Conservation (phyloP, 1,284 basidiomycete species). For the Rhodofomes roseus region DNA sequence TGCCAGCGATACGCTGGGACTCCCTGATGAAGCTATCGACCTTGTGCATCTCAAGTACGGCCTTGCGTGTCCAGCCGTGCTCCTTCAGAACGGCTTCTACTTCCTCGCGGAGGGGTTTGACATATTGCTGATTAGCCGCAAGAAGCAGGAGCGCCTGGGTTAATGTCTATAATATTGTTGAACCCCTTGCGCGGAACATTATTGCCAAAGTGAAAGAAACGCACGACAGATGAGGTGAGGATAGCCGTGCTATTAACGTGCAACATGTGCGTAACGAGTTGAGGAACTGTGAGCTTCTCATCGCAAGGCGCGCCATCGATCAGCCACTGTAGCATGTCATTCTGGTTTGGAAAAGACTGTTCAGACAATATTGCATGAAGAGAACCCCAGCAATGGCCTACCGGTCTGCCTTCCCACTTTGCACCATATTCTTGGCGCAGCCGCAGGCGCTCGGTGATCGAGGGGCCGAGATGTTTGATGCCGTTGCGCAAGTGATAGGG, state of each 20-base stretch:
- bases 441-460: conserved; percentile 32
- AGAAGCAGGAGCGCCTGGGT: conserved; percentile 22
- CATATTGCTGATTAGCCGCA: conserved; percentile 33
- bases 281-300: conserved; percentile 25
- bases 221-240: conserved; percentile 36
- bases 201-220: conserved; percentile 5
- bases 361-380: not conserved
- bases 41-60: conserved; percentile 37
- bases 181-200: too few species aligned
- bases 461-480: conserved; percentile 4
- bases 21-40: conserved; percentile 48
- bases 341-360: conserved; percentile 19
- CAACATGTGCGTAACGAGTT: conserved; percentile 36
- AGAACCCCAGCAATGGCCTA: conserved; percentile 4
- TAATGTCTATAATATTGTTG: conserved; percentile 5
- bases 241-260: conserved; percentile 40
- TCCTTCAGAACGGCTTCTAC: conserved; percentile 27
- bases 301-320: conserved; percentile 33
- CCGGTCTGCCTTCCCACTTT: conserved; percentile 33
- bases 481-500: not conserved
- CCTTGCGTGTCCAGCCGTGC: conserved; percentile 39
- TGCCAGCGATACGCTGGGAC: conserved; percentile 24
- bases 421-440: conserved; percentile 29
- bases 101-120: conserved; percentile 39
- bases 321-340: conserved; percentile 43